Evolutionary conservation across 2,329 filamentous ascomycete genomes (phyloP).

Genomic region (Incumbomyces lentus): DNA sequence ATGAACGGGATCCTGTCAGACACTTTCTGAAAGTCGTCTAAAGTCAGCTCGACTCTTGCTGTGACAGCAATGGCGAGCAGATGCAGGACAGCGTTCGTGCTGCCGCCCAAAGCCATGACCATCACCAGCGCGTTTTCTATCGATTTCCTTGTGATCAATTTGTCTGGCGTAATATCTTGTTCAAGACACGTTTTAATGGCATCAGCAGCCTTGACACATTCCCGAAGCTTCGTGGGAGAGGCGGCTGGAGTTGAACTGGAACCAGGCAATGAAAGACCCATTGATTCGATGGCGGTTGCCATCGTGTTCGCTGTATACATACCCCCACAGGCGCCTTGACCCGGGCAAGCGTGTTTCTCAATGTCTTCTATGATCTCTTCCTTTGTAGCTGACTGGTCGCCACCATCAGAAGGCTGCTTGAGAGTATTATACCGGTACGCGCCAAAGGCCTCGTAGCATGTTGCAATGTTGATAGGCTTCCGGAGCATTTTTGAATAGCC

Average conservation of each 20-base stretch:
- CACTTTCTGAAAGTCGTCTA: slow-evolving; percentile 75
- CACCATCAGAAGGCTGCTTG: slow-evolving; percentile 53
- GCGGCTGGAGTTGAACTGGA: slow-evolving; percentile 74
- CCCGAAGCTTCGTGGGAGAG: slow-evolving; percentile 72
- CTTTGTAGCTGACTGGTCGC: slow-evolving; percentile 49
- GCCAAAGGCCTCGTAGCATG: slow-evolving; percentile 78
- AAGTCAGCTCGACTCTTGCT: slow-evolving; percentile 62
- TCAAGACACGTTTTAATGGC: slow-evolving; percentile 73
- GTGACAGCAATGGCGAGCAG: slow-evolving; percentile 84
- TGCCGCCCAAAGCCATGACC: slow-evolving; percentile 85
- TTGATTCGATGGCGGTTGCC: slow-evolving; percentile 81
- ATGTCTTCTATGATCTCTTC: slow-evolving; percentile 77
- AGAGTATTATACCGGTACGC: slow-evolving; percentile 70
- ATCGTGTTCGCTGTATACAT: slow-evolving; percentile 93
- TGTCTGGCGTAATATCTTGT: slow-evolving; percentile 67
- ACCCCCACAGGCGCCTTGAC: slow-evolving; percentile 71
- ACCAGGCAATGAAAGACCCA: slow-evolving; percentile 72
- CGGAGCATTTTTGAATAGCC: slow-evolving; percentile 70
- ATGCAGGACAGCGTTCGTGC: slow-evolving; percentile 80
- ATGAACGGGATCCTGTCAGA: slow-evolving; percentile 77
- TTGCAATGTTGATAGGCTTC: slow-evolving; percentile 75
- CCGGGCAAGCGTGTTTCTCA: slow-evolving; percentile 66
- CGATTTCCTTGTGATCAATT: slow-evolving; percentile 66
- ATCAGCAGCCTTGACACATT: slow-evolving; percentile 71
- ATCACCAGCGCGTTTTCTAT: slow-evolving; percentile 85